These are phyloP conservation scores for Pleurotus salmoneostramineus DNA, from an alignment of 768 basidiomycete species.

Conservation along the genomic window DNA sequence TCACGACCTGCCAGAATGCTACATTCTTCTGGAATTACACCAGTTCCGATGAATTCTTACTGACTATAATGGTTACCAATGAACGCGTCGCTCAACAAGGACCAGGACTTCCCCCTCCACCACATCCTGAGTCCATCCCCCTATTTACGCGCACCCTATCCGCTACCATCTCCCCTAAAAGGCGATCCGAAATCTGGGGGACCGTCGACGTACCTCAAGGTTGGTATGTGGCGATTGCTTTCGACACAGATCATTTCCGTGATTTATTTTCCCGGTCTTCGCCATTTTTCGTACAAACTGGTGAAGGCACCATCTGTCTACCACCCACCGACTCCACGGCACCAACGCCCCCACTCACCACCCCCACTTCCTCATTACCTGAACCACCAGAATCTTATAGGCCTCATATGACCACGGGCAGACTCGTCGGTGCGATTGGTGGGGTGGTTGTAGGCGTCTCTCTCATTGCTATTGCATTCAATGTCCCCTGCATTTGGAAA, in stretches of 20 bases:
- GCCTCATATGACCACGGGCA: constrained; percentile 12
- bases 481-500: constrained; percentile 17
- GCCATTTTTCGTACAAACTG: constrained; percentile 25
- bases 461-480: constrained; percentile 19
- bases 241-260: constrained; percentile 13
- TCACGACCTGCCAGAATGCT: constrained; percentile 22
- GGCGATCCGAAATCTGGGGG: constrained; percentile 20
- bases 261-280: constrained; percentile 18
- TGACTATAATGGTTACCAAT: constrained; percentile 16
- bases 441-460: constrained; percentile 18
- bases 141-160: constrained; percentile 17
- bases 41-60: constrained; percentile 8
- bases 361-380: neutral
- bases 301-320: constrained; percentile 18
- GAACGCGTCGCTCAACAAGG: constrained; percentile 2
- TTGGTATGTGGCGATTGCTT: constrained; percentile 24
- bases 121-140: neutral
- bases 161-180: constrained; percentile 18
- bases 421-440: constrained; percentile 20
- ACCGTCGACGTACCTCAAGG: constrained; percentile 29
- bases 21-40: constrained; percentile 21
- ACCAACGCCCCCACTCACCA: constrained; percentile 1
- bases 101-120: constrained; percentile 9
- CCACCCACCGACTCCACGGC: neutral
- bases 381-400: neutral